Evolutionary conservation across 345 rosid genomes (phyloP).

Genomic region (Linum usitatissimum): DNA sequence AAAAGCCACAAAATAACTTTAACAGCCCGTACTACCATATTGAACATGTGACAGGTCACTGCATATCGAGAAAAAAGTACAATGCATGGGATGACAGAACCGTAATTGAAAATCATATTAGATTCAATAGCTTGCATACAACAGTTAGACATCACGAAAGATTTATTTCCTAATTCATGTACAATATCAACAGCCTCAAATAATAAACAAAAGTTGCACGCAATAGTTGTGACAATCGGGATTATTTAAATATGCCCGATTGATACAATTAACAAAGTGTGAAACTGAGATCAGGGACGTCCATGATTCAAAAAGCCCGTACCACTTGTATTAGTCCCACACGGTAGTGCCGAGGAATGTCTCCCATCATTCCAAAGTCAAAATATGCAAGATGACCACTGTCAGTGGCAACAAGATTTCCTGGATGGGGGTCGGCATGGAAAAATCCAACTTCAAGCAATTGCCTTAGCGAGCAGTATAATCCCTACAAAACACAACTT

Average conservation of each 20-base stretch:
- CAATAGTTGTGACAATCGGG: too few species aligned
- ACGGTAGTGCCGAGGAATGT: conserved; percentile 86
- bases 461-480: conserved; percentile 86
- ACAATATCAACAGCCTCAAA: neutral
- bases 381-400: conserved; percentile 78
- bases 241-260: neutral
- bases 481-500: conserved; percentile 40
- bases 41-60: too few species aligned
- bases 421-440: conserved; percentile 99
- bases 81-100: too few species aligned
- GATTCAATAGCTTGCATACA: too few species aligned
- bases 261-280: neutral
- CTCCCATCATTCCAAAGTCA: conserved; percentile 99
- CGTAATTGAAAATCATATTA: too few species aligned
- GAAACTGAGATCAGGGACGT: neutral
- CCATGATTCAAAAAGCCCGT: conserved; percentile 17
- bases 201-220: neutral
- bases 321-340: conserved; percentile 96
- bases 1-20: neutral
- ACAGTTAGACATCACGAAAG: too few species aligned
- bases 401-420: conserved; percentile 77
- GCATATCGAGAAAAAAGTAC: too few species aligned
- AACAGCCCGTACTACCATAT: too few species aligned
- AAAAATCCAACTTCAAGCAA: conserved; percentile 94
- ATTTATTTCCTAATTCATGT: neutral